phyloP scores from a whole-genome alignment of 306 rosid species.

The Purshia tridentata region DNA sequence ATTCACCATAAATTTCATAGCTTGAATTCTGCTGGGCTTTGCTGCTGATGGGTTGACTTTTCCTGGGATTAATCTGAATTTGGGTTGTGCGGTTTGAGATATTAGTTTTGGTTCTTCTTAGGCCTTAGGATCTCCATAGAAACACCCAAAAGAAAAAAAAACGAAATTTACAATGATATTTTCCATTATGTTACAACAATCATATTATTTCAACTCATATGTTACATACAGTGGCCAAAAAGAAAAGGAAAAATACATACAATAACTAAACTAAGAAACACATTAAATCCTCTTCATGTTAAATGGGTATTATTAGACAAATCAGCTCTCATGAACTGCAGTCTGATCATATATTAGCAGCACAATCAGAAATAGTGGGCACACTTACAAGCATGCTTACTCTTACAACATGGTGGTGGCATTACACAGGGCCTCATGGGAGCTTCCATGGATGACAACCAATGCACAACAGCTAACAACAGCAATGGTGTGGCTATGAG shows the following conservation, averaged over 20 bases:
- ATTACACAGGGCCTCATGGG: slow-evolving; percentile 16
- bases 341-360: neutral
- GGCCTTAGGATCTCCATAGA: no score
- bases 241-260: no score
- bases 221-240: neutral
- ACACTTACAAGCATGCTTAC: slow-evolving; percentile 46
- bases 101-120: no score
- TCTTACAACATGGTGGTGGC: slow-evolving; percentile 29
- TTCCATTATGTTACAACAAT: neutral
- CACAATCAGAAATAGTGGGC: slow-evolving; percentile 23
- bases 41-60: no score
- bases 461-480: slow-evolving; percentile 40
- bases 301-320: neutral
- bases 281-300: neutral
- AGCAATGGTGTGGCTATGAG: slow-evolving; percentile 38
- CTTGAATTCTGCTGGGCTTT: no score
- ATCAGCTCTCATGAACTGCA: slow-evolving; percentile 1
- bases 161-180: neutral
- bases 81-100: no score
- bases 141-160: neutral
- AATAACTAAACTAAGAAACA: neutral
- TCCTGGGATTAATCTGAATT: no score
- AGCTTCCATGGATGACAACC: slow-evolving; percentile 40
- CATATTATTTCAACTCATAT: neutral
- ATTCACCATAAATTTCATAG: no score